These are phyloP conservation scores for Alternaria hordeiaustralica DNA, from an alignment of 2,329 filamentous ascomycete species.

Conservation along the genomic window DNA sequence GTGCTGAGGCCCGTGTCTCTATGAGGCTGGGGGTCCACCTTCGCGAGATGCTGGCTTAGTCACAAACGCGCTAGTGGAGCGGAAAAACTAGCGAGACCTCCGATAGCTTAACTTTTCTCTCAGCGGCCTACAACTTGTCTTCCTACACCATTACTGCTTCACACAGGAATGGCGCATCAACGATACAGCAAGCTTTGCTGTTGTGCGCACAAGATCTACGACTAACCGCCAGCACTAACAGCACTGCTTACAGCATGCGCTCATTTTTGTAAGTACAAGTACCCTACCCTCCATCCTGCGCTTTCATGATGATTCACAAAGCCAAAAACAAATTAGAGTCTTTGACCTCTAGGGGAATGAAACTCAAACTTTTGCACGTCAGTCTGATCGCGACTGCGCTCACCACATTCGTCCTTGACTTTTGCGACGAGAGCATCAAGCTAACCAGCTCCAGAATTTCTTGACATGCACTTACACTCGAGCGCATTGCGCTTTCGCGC, in stretches of 20 bases:
- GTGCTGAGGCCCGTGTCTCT: not conserved
- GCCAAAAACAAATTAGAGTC: constrained; percentile 55
- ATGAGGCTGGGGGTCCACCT: not conserved
- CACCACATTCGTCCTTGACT: not conserved
- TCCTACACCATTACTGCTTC: constrained; percentile 8
- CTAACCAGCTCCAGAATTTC: constrained; percentile 21
- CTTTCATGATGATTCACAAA: constrained; percentile 51
- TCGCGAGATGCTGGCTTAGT: constrained; percentile 12
- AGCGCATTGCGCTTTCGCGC: not conserved
- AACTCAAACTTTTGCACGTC: constrained; percentile 54
- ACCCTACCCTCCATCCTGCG: constrained; percentile 7
- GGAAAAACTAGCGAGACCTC: constrained; percentile 29
- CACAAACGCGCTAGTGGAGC: constrained; percentile 20
- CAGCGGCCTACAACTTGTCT: constrained; percentile 8
- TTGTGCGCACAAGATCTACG: not conserved
- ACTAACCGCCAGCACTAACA: not conserved
- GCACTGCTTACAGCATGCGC: not conserved
- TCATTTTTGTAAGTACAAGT: constrained; percentile 20
- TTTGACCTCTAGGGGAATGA: constrained; percentile 54
- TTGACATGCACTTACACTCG: not conserved
- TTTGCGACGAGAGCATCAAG: not conserved
- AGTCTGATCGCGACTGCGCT: constrained; percentile 47
- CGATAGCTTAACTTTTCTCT: constrained; percentile 22
- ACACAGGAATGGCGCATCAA: constrained; percentile 5
- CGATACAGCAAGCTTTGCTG: not conserved